phyloP scores from a whole-genome alignment of 768 basidiomycete genomes.

The Boletus reticulatus region DNA sequence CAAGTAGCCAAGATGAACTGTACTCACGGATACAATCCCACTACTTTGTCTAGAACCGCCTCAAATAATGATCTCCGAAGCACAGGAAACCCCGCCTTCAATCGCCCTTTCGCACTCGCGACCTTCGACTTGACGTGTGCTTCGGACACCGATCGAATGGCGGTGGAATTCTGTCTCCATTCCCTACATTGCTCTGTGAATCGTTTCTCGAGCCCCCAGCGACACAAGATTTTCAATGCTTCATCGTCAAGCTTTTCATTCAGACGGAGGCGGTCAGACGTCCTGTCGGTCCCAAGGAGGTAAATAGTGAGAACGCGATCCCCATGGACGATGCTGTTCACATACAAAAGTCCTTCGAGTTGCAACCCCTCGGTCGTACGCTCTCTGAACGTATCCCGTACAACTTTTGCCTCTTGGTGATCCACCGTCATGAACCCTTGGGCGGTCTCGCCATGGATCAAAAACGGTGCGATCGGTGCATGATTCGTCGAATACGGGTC shows the following conservation, averaged over 20 bases:
- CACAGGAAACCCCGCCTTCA: constrained; percentile 1
- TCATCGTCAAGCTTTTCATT: constrained; percentile 23
- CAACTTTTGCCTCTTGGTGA: constrained; percentile 13
- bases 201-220: constrained; percentile 27
- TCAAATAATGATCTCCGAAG: constrained; percentile 23
- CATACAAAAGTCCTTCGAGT: constrained; percentile 23
- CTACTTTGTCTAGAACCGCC: constrained; percentile 21
- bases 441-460: constrained; percentile 39
- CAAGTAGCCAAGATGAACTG: background rate
- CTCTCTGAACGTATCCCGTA: background rate
- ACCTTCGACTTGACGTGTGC: background rate
- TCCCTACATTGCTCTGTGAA: constrained; percentile 19
- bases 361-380: constrained; percentile 1
- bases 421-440: constrained; percentile 41
- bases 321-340: background rate
- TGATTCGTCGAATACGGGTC: constrained; percentile 2
- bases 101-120: background rate
- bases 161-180: constrained; percentile 19
- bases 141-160: background rate
- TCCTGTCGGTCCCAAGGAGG: constrained; percentile 10
- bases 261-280: constrained; percentile 22
- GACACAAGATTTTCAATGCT: constrained; percentile 26
- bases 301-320: background rate
- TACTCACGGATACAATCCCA: constrained; percentile 26
- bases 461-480: constrained; percentile 18